Evolutionary conservation across 257 asterid species (phyloP), one percentile per base, ranked within the genome.

Genomic region (Hygrophila difformis): DNA sequence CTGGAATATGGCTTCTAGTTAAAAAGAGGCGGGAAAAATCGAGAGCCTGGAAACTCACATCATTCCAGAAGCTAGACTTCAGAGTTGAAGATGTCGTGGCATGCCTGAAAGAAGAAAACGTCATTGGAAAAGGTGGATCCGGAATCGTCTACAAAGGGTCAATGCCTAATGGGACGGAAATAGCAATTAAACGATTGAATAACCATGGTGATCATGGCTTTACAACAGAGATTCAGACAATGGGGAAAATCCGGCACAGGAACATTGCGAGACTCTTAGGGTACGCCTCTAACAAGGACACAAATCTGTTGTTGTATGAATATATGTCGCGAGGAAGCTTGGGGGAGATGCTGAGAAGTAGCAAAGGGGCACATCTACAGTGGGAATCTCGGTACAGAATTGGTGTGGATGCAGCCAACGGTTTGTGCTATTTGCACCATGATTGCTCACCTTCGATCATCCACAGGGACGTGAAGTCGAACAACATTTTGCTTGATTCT

Each of bases 291-390:
- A 76, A 84, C 39, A 66, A 66, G 47, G 95, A 88, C 8, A 49
- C 82, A 0, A 88, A 88, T 23, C 39, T 88, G 55, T 39, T 88
- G 68, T 26, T 88, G 60, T 88, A 88, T n/a, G 97, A 88, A 48
- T 88, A 78, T 48, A 84, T 88, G 97, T 78, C 95, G 0, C 82
- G 81, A 23, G 97, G 97, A 19, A 88, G 97, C 75, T 77, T 88
- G 12, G 97, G 97, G 0, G 97, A 88, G 63, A 56, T 76, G 73
- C 47, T 88, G 10, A 94, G 81, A 26, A 83, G 97, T 0, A 28
- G 76, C 0, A 88, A 88, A 26, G 97, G 97, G 3, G 81, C 71
- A 1, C 80, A 78, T 67, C 53, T 88, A 72, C 85, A 73, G 62
- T 88, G 97, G 97, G 93, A 88, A 12, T 44, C 82, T 16, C 68